Evolutionary conservation across 2,329 filamentous ascomycete genomes (phyloP).

Genomic region (Diaporthe citriasiana): DNA sequence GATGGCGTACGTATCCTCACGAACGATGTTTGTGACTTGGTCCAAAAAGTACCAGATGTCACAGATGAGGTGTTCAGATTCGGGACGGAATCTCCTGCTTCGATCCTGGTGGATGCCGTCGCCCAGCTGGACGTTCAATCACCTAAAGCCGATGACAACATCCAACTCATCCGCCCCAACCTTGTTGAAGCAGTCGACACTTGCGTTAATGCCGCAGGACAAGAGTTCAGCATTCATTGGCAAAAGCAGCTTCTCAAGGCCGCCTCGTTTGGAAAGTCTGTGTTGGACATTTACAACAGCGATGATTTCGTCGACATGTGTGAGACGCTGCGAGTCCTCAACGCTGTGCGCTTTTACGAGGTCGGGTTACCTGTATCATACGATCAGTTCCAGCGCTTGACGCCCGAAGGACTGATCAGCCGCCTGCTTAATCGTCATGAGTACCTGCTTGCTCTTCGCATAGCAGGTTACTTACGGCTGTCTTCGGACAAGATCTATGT

Average conservation of each 20-base stretch:
- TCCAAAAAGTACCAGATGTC: conserved; percentile 92
- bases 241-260: conserved; percentile 97
- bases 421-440: conserved; percentile 90
- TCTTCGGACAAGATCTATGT: conserved; percentile 93
- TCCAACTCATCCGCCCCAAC: conserved; percentile 90
- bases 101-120: conserved; percentile 93
- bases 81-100: conserved; percentile 88
- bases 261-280: conserved; percentile 97
- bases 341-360: conserved; percentile 92
- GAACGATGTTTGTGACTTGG: conserved; percentile 95
- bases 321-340: conserved; percentile 91
- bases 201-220: conserved; percentile 92
- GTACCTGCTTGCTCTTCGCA: conserved; percentile 89
- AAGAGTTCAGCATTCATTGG: conserved; percentile 92
- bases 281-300: conserved; percentile 96
- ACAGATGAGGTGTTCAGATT: conserved; percentile 91
- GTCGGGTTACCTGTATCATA: conserved; percentile 92
- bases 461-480: conserved; percentile 88
- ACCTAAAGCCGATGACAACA: conserved; percentile 97
- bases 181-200: conserved; percentile 94
- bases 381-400: conserved; percentile 92
- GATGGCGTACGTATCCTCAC: conserved; percentile 94
- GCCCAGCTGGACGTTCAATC: conserved; percentile 93
- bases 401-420: conserved; percentile 88
- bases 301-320: conserved; percentile 99